A percentile compares a stretch with the other conserved stretches of the same genome.
These are phyloP conservation scores for Phytophthora boehmeriae DNA, from an alignment of 352 stramenopile species.

Conservation along the genomic window DNA sequence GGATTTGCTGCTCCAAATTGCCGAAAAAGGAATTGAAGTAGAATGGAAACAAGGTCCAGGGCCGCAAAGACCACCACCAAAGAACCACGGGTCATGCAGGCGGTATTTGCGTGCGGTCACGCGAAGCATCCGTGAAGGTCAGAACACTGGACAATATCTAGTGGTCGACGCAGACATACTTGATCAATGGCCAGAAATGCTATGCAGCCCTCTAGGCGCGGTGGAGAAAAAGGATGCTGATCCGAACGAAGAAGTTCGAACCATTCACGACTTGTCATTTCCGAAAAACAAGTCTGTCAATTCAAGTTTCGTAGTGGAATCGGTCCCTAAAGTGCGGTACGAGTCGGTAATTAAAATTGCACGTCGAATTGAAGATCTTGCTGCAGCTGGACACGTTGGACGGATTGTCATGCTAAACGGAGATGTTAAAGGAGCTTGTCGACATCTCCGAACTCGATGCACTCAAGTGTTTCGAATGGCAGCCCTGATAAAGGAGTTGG, in stretches of 20 bases:
- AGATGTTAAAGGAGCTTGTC: conserved; percentile 17
- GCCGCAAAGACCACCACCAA: background rate
- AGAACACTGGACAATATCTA: conserved; percentile 23
- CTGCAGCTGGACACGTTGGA: background rate
- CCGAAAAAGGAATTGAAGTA: conserved; percentile 1
- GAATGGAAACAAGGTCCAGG: background rate
- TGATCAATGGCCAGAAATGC: background rate
- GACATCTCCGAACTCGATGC: conserved; percentile 3
- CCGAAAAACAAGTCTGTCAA: conserved; percentile 8
- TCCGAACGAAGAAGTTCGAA: conserved; percentile 7
- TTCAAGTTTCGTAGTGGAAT: conserved; percentile 1
- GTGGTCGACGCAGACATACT: conserved; percentile 10
- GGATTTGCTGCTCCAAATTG: background rate
- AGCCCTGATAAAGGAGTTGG: conserved; percentile 5
- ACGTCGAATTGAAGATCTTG: conserved; percentile 9
- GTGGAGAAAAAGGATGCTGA: conserved; percentile 21
- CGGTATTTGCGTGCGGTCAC: conserved; percentile 10
- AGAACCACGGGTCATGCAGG: conserved; percentile 11
- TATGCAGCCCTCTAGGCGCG: conserved; percentile 16
- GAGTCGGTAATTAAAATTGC: conserved; percentile 19
- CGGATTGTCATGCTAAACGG: conserved; percentile 16
- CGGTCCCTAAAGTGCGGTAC: conserved; percentile 10
- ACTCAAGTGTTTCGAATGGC: conserved; percentile 18
- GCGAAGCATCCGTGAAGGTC: conserved; percentile 9
- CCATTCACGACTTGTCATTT: conserved; percentile 24